phyloP scores from a whole-genome alignment of 1,139 yeast genomes.

The Blastobotrys indianensis region DNA sequence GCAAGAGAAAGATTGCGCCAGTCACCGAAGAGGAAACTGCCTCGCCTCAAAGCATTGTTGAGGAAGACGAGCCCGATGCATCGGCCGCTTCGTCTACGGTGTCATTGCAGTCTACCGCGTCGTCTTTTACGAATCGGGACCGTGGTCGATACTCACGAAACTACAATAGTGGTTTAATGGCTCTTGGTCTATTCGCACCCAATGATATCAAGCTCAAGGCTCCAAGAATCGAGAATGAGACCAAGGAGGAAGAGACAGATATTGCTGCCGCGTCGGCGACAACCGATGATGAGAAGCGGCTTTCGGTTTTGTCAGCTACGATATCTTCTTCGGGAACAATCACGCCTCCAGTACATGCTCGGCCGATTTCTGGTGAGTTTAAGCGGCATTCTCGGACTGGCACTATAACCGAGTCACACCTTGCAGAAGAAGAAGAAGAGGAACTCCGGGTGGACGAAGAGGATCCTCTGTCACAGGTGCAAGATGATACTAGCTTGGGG shows the following conservation, averaged over 20 bases:
- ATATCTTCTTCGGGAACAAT: conserved; percentile 4
- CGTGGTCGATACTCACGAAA: conserved; percentile 17
- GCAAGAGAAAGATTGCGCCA: conserved; percentile 17
- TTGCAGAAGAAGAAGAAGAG: conserved; percentile 4
- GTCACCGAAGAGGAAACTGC: conserved; percentile 5
- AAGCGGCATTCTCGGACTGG: conserved; percentile 7
- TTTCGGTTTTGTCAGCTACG: not conserved
- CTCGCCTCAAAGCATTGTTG: conserved; percentile 27
- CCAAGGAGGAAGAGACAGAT: conserved; percentile 5
- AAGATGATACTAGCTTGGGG: not conserved
- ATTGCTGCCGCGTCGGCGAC: no score
- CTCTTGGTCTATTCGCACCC: conserved; percentile 7
- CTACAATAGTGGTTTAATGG: conserved; percentile 14
- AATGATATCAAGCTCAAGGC: conserved; percentile 2
- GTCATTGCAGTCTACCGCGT: conserved; percentile 17
- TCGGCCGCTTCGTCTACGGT: conserved; percentile 16
- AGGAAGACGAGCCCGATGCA: conserved; percentile 20
- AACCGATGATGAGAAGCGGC: not conserved
- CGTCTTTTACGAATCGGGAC: conserved; percentile 15
- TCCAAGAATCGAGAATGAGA: not conserved
- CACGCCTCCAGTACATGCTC: not conserved
- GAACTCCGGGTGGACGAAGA: not conserved
- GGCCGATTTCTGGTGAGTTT: not conserved
- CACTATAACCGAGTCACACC: conserved; percentile 9
- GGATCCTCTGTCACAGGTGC: not conserved